Conservation (phyloP, 2,329 filamentous ascomycete species). For the Fusarium haematococcum region DNA sequence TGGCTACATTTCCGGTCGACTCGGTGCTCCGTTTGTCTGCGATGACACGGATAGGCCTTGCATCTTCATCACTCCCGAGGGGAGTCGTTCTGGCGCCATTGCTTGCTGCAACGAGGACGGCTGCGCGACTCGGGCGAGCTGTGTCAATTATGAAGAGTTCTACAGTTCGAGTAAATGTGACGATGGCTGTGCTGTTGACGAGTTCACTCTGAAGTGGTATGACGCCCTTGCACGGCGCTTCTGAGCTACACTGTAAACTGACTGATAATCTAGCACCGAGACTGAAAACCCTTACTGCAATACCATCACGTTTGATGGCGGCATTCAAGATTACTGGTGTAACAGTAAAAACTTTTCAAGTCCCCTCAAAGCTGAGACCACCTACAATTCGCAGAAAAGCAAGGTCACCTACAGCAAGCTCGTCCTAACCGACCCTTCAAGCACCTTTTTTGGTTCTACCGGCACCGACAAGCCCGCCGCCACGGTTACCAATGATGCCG, state of each 20-base stretch:
- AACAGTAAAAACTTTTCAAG: constrained; percentile 48
- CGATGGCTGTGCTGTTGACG: constrained; percentile 54
- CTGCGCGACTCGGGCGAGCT: constrained; percentile 53
- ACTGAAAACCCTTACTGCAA: constrained; percentile 55
- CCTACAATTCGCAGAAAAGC: constrained; percentile 53
- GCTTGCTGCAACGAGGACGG: constrained; percentile 55
- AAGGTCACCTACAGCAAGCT: constrained; percentile 42
- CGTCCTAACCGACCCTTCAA: constrained; percentile 19
- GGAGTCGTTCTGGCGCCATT: constrained; percentile 49
- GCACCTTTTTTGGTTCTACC: background rate
- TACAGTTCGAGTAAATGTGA: constrained; percentile 53
- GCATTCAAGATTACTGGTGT: constrained; percentile 60
- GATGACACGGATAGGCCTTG: constrained; percentile 49
- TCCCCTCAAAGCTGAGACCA: constrained; percentile 54
- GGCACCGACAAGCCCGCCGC: background rate
- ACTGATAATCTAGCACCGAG: constrained; percentile 49
- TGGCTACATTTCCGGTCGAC: constrained; percentile 58
- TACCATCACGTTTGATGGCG: constrained; percentile 56
- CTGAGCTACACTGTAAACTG: background rate
- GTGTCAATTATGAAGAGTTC: constrained; percentile 54
- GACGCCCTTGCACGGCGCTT: constrained; percentile 49
- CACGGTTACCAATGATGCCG: background rate
- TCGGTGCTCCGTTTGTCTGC: constrained; percentile 57
- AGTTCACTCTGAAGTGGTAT: constrained; percentile 61
- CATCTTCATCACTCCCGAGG: constrained; percentile 53